Conservation (phyloP, 768 basidiomycete species). For the Russula brevipes region DNA sequence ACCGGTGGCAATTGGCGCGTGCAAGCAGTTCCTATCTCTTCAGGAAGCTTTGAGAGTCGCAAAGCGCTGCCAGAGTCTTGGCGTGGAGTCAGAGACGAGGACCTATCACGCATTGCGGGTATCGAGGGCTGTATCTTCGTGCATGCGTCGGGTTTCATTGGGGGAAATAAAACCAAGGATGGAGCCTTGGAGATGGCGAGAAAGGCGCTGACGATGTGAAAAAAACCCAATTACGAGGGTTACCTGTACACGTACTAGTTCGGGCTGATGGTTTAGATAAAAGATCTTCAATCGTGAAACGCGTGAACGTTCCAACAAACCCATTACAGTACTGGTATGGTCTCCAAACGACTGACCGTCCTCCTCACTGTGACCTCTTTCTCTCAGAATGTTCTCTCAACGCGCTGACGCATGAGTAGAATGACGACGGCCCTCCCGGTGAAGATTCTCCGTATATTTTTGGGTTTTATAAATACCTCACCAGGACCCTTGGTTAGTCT, state of each 20-base stretch:
- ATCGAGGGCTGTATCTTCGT: constrained; percentile 86
- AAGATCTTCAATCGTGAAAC: background rate
- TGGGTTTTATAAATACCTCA: constrained; percentile 61
- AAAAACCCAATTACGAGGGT: background rate
- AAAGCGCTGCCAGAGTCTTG: constrained; percentile 91
- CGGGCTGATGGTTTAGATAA: no score
- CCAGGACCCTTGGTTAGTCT: constrained; percentile 50
- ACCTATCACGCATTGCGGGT: constrained; percentile 64
- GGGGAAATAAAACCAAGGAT: constrained; percentile 88
- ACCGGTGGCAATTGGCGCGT: constrained; percentile 74
- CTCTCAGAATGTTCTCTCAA: background rate
- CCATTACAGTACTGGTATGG: constrained; percentile 21
- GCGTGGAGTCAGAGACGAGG: constrained; percentile 87
- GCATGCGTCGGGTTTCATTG: constrained; percentile 96
- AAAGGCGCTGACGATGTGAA: constrained; percentile 46
- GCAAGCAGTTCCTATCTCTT: constrained; percentile 80
- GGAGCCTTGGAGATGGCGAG: constrained; percentile 79
- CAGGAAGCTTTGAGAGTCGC: constrained; percentile 84
- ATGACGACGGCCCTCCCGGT: constrained; percentile 81
- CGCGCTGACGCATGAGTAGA: constrained; percentile 39
- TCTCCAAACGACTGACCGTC: constrained; percentile 32
- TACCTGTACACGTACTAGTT: no score
- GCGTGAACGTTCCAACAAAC: background rate
- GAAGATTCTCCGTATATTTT: constrained; percentile 70
- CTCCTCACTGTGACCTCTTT: constrained; percentile 38